Conservation (phyloP, 768 basidiomycete species). For the Suillus lakei region DNA sequence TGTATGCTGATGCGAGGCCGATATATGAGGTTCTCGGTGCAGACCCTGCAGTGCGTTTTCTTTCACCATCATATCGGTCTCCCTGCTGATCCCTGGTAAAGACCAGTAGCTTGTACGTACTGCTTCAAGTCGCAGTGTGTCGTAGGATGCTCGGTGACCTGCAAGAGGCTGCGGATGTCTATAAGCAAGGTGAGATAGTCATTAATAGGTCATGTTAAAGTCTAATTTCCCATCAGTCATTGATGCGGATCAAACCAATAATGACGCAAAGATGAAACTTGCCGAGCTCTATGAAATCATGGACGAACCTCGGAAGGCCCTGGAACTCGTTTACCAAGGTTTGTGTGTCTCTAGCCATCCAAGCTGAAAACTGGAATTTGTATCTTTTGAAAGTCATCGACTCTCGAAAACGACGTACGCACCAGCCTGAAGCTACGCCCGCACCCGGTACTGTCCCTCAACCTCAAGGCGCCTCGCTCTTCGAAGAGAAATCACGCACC, state of each 20-base stretch:
- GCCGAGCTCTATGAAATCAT: slow-evolving; percentile 90
- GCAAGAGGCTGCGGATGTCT: slow-evolving; percentile 79
- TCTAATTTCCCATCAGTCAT: slow-evolving; percentile 54
- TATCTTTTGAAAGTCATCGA: slow-evolving; percentile 52
- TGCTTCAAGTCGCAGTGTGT: slow-evolving; percentile 83
- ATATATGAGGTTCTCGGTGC: slow-evolving; percentile 82
- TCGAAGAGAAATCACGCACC: slow-evolving; percentile 55
- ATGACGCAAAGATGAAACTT: slow-evolving; percentile 86
- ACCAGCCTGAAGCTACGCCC: slow-evolving; percentile 23
- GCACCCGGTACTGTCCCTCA: slow-evolving; percentile 19
- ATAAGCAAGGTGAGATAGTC: slow-evolving; percentile 68
- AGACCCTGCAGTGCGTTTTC: slow-evolving; percentile 64
- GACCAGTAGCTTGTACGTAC: slow-evolving; percentile 75
- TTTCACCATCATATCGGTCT: not conserved
- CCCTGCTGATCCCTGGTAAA: slow-evolving; percentile 29
- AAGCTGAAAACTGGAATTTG: not conserved
- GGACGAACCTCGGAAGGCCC: slow-evolving; percentile 78
- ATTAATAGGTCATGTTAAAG: not conserved
- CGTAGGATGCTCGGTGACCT: slow-evolving; percentile 76
- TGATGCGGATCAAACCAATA: slow-evolving; percentile 71
- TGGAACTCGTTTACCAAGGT: slow-evolving; percentile 88
- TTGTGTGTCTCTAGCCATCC: not conserved
- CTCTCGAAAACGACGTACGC: slow-evolving; percentile 53
- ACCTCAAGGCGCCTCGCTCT: slow-evolving; percentile 55
- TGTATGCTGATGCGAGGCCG: slow-evolving; percentile 79